Percentiles rank a stretch among this genome's conserved stretches.
Conservation (phyloP, 805 yeast genomes). For the Myxozyma vanderwaltii region DNA sequence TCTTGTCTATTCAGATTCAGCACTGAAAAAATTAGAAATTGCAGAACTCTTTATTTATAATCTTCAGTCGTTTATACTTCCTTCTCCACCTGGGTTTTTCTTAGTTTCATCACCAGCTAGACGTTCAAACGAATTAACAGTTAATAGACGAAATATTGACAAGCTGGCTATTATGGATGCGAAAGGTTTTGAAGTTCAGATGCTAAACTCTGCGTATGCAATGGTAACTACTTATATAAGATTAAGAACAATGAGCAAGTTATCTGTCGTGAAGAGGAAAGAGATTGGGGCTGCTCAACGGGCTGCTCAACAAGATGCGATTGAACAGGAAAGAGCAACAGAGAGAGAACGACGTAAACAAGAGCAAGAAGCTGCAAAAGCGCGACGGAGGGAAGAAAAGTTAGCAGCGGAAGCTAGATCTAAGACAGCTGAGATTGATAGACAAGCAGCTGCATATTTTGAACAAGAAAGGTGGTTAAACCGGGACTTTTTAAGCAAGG, state of each 20-base stretch:
- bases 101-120: neutral
- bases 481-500: neutral
- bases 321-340: neutral
- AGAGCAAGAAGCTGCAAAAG: neutral
- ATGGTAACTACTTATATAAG: neutral
- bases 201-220: constrained; percentile 8
- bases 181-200: constrained; percentile 12
- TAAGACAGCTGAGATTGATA: neutral
- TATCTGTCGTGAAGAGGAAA: neutral
- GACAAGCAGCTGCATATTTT: neutral
- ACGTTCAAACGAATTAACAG: neutral
- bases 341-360: neutral
- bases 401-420: neutral
- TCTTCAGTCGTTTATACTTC: neutral
- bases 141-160: neutral
- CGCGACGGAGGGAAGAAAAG: neutral
- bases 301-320: neutral
- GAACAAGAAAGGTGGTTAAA: neutral
- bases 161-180: neutral
- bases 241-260: neutral
- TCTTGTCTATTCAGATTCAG: neutral
- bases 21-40: neutral
- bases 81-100: constrained; percentile 5
- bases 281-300: neutral
- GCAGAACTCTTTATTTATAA: constrained; percentile 5